Evolutionary conservation across 2,329 filamentous ascomycete genomes (phyloP), one percentile per base, ranked within the genome.

Genomic region (Colletotrichum eremochloae): DNA sequence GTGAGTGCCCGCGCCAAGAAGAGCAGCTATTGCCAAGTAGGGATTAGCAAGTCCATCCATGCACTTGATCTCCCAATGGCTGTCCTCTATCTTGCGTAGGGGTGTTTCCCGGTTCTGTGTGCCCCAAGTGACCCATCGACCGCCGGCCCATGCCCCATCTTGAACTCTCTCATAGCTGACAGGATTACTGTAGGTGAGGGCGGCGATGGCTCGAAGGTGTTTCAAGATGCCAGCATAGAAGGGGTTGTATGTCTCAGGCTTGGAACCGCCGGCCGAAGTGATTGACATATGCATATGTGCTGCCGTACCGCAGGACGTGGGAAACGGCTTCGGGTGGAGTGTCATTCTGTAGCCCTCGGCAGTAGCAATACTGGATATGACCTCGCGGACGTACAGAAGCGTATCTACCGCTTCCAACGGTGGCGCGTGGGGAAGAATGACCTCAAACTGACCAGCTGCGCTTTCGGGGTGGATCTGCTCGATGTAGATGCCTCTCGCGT

Each of bases 31-130:
- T 0, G 89, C 92, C 1, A 97, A 81, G 78, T 96, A 97, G 66
- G 91, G 89, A 78, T 97, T 97, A 3, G 93, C 92, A 24, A 94
- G 81, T 0, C 94, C 94, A 77, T 97, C 94, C n/a, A 96, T 78
- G 67, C 88, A 90, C 77, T 94, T 92, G 31, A 97, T 76, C 81
- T 97, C 94, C 92, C 93, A 97, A 77, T 94, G 91, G 29, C 89
- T 90, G 2, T 80, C 83, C 3, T 84, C 83, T 60, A 94, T 87
- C 78, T 92, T 91, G 15, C 94, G 88, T 12, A 97, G 84, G 0
- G 94, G 92, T 5, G 90, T 86, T 82, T 96, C 93, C 24, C 93
- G 90, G 80, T 96, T 96, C 81, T 96, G 91, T 5, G 90, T 93
- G 15, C 94, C 94, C 94, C 93, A 97, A 0, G 91, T 84, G 0